Conservation (phyloP, 306 rosid species). For the Pueraria montana region DNA sequence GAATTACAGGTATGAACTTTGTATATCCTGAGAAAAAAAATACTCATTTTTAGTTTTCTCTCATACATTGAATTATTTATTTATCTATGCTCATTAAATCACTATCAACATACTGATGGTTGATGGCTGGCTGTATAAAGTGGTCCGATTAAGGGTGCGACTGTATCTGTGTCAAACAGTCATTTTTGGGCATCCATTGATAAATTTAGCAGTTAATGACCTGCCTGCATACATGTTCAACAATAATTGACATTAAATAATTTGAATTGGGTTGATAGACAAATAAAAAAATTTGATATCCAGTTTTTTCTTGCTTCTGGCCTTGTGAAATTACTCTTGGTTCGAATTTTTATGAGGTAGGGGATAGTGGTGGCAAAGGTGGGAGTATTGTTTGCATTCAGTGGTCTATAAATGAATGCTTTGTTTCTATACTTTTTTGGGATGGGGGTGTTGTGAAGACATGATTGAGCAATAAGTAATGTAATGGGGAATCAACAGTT, state of each 20-base stretch:
- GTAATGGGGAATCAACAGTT: slow-evolving; percentile 7
- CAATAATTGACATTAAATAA: slow-evolving; percentile 5
- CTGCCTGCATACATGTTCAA: background rate
- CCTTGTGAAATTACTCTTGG: slow-evolving; percentile 20
- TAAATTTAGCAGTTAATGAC: slow-evolving; percentile 10
- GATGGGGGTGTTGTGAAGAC: slow-evolving; percentile 6
- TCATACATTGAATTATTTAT: background rate
- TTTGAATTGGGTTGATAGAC: slow-evolving; percentile 3
- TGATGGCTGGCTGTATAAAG: slow-evolving; percentile 8
- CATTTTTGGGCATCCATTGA: slow-evolving; percentile 1
- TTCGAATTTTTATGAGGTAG: slow-evolving; percentile 20
- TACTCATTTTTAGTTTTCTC: background rate
- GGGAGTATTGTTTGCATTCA: slow-evolving; percentile 17
- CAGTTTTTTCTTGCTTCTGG: slow-evolving; percentile 20
- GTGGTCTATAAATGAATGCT: slow-evolving; percentile 3
- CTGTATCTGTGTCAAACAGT: slow-evolving; percentile 20
- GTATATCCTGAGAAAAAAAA: background rate
- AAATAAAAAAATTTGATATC: slow-evolving; percentile 16
- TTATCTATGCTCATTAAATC: slow-evolving; percentile 22
- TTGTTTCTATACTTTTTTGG: slow-evolving; percentile 17
- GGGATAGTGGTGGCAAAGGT: slow-evolving; percentile 7
- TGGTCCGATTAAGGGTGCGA: slow-evolving; percentile 1
- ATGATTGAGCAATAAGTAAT: background rate
- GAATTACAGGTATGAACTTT: slow-evolving; percentile 78
- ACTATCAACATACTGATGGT: background rate